A percentile compares a stretch with the other conserved stretches of the same genome.
phyloP scores from a whole-genome alignment of 164 flowering plant species.

The Tetrastigma voinierianum region DNA sequence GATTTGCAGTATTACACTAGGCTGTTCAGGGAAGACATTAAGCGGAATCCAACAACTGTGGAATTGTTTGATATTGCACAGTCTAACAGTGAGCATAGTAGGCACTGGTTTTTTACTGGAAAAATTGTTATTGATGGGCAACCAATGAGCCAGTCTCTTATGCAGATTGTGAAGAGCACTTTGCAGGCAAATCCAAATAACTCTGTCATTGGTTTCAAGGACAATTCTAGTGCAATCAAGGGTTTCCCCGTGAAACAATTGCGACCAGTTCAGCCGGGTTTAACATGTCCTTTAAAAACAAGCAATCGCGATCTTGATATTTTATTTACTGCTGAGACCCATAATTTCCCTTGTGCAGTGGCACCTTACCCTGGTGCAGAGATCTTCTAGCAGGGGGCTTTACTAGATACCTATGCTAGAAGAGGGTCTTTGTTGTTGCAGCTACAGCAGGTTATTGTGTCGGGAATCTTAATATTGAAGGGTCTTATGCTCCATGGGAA shows the following conservation, averaged over 20 bases:
- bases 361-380: no score
- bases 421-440: conserved; percentile 86
- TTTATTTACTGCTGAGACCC: conserved; percentile 95
- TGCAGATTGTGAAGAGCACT: conserved; percentile 92
- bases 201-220: conserved; percentile 95
- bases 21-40: conserved; percentile 82
- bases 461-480: conserved; percentile 87
- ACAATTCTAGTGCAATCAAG: conserved; percentile 90
- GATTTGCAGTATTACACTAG: conserved; percentile 76
- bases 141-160: conserved; percentile 60
- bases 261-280: conserved; percentile 69
- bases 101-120: conserved; percentile 97
- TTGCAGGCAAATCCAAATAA: conserved; percentile 84
- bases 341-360: conserved; percentile 96
- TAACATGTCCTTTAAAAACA: conserved; percentile 45
- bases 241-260: conserved; percentile 68
- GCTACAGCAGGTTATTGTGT: conserved; percentile 96
- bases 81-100: conserved; percentile 93
- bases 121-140: conserved; percentile 80
- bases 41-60: conserved; percentile 84
- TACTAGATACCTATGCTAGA: conserved; percentile 95
- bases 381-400: no score
- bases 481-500: conserved; percentile 94
- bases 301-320: conserved; percentile 61
- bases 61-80: conserved; percentile 96